Conservation (phyloP, 768 basidiomycete genomes). For the Gymnopilus junonius region DNA sequence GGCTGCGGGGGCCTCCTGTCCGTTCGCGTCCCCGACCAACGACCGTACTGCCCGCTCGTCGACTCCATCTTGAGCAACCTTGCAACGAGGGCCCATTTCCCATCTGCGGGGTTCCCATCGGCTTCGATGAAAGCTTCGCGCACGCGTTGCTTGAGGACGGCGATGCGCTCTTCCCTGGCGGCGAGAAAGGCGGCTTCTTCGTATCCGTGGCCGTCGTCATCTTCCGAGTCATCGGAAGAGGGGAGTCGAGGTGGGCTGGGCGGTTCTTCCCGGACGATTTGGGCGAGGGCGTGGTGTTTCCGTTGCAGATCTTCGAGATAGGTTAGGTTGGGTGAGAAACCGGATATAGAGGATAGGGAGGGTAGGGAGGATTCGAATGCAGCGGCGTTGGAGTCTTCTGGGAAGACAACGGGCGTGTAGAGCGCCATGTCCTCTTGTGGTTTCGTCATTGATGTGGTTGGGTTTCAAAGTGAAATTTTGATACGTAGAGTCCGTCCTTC, state of each 20-base stretch:
- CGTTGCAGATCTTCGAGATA: conserved; percentile 4
- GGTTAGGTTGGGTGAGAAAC: not conserved
- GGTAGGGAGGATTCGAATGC: conserved; percentile 2
- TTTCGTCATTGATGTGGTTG: not conserved
- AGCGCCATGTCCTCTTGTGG: not conserved
- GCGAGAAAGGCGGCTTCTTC: not conserved
- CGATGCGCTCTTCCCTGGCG: conserved; percentile 15
- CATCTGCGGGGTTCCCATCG: conserved; percentile 26
- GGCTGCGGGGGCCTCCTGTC: conserved; percentile 15
- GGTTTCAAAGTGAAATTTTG: not conserved
- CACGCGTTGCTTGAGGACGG: conserved; percentile 15
- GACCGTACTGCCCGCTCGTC: conserved; percentile 23
- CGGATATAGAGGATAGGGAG: not conserved
- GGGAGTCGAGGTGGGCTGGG: conserved; percentile 20
- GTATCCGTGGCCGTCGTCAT: conserved; percentile 15
- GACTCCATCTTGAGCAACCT: conserved; percentile 21
- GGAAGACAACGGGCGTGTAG: conserved; percentile 8
- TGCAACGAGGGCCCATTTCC: conserved; percentile 23
- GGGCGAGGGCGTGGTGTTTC: conserved; percentile 29
- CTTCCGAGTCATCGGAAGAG: not conserved
- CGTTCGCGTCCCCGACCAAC: conserved; percentile 23
- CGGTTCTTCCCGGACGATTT: conserved; percentile 32
- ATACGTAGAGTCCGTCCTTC: not conserved
- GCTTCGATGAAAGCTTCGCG: conserved; percentile 22
- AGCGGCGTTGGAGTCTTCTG: not conserved